Percentiles rank a stretch among this genome's conserved stretches.
Evolutionary conservation across 805 yeast genomes (phyloP).

Genomic region (Yarrowia bubula): DNA sequence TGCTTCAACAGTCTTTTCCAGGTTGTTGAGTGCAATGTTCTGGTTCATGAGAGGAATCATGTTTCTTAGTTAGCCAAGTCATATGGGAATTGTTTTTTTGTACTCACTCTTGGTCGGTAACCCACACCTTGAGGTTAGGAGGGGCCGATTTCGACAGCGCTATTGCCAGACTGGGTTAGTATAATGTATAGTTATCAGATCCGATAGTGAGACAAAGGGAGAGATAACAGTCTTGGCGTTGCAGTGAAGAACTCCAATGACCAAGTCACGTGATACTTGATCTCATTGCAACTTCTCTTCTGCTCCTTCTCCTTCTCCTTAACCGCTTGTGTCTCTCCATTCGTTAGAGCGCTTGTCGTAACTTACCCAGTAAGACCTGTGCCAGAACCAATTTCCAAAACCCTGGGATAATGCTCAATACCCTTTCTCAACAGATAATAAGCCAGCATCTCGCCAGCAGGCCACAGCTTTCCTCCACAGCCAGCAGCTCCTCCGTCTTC

Average conservation of each 20-base stretch:
- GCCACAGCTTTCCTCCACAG: conserved; percentile 65
- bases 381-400: conserved; percentile 57
- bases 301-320: no score
- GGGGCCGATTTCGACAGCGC: conserved; percentile 34
- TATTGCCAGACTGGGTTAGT: conserved; percentile 36
- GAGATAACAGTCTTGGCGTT: no score
- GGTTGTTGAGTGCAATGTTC: conserved; percentile 46
- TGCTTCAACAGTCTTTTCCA: conserved; percentile 43
- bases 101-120: conserved; percentile 50
- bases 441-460: conserved; percentile 56
- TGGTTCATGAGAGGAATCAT: conserved; percentile 49
- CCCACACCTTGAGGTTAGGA: conserved; percentile 41
- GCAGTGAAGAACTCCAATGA: no score
- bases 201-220: no score
- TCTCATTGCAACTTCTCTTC: no score
- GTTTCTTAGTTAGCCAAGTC: conserved; percentile 35
- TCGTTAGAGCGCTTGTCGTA: neutral
- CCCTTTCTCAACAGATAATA: conserved; percentile 44
- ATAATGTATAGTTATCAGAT: neutral
- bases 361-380: conserved; percentile 55
- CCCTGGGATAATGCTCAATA: conserved; percentile 32
- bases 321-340: no score
- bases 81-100: no score
- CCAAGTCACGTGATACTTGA: no score
- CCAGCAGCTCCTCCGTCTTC: conserved; percentile 61